These are phyloP conservation scores for Anacardium occidentale DNA, from an alignment of 345 rosid species.

Conservation along the genomic window DNA sequence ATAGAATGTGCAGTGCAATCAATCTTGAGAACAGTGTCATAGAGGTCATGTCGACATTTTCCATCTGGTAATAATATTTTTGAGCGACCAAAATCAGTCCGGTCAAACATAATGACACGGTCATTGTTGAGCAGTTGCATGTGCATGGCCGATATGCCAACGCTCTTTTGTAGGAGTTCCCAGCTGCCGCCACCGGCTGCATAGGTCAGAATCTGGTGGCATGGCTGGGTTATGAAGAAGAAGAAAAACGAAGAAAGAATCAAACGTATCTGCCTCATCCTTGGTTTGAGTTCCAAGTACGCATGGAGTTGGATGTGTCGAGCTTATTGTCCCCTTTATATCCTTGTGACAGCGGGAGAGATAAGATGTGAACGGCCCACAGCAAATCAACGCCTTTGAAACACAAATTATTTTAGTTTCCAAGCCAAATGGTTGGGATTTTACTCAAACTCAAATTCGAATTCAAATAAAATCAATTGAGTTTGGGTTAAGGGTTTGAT, in stretches of 20 bases:
- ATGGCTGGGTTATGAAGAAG: slow-evolving; percentile 17
- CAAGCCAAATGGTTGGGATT: not conserved
- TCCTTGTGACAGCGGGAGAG: not conserved
- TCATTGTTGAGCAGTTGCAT: slow-evolving; percentile 82
- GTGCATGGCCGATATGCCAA: slow-evolving; percentile 88
- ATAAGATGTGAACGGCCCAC: slow-evolving; percentile 19
- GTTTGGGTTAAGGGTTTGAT: too few species aligned
- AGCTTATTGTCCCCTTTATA: slow-evolving; percentile 9
- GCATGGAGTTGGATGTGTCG: not conserved
- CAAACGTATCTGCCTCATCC: slow-evolving; percentile 6
- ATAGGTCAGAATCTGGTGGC: slow-evolving; percentile 10
- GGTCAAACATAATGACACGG: slow-evolving; percentile 71
- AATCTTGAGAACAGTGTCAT: slow-evolving; percentile 35
- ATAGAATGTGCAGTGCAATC: slow-evolving; percentile 91
- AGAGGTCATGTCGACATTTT: slow-evolving; percentile 52
- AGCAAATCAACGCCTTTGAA: not conserved
- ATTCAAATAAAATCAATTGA: too few species aligned
- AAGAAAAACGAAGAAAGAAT: slow-evolving; percentile 20
- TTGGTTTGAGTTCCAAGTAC: not conserved
- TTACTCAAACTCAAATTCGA: too few species aligned
- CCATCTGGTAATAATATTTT: slow-evolving; percentile 63
- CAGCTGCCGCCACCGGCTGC: slow-evolving; percentile 71
- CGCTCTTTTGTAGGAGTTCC: slow-evolving; percentile 51
- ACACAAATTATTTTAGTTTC: too few species aligned
- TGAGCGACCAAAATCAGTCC: slow-evolving; percentile 73